These are phyloP conservation scores for Colletotrichum higginsianum DNA, from an alignment of 2,329 filamentous ascomycete genomes.

Conservation along the genomic window DNA sequence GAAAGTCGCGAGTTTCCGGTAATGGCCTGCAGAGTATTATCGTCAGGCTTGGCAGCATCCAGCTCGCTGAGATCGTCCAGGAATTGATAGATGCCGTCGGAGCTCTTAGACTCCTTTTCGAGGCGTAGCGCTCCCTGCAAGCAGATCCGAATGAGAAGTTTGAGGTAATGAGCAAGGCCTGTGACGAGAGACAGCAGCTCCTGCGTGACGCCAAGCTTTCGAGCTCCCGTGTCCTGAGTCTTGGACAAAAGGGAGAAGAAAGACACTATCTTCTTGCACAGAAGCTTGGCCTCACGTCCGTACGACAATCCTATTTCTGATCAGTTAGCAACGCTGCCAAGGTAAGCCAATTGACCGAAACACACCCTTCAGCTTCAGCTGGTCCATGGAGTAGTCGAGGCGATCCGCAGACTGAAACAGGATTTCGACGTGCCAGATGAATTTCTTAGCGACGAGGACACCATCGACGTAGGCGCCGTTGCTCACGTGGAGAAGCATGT, in stretches of 20 bases:
- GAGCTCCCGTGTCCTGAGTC: conserved; percentile 90
- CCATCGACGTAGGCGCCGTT: conserved; percentile 97
- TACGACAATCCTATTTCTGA: conserved; percentile 81
- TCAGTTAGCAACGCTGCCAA: conserved; percentile 22
- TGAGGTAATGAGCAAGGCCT: conserved; percentile 95
- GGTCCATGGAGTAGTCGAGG: conserved; percentile 81
- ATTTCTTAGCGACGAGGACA: conserved; percentile 93
- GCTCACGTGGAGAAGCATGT: conserved; percentile 98
- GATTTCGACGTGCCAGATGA: conserved; percentile 96
- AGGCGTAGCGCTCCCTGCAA: conserved; percentile 93
- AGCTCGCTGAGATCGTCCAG: conserved; percentile 87
- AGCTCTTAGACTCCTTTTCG: conserved; percentile 83
- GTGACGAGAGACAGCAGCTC: conserved; percentile 98
- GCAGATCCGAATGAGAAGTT: conserved; percentile 96
- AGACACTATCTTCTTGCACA: conserved; percentile 99
- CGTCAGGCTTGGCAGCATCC: conserved; percentile 81
- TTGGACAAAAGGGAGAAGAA: conserved; percentile 97
- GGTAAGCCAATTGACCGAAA: conserved; percentile 22
- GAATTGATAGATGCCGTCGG: conserved; percentile 85
- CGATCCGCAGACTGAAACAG: conserved; percentile 91
- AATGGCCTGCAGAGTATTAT: conserved; percentile 77
- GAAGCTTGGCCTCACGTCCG: conserved; percentile 93
- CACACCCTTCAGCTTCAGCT: conserved; percentile 82
- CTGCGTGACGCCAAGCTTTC: conserved; percentile 95
- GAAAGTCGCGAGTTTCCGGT: conserved; percentile 77